Percentiles rank a stretch among this genome's conserved stretches.
phyloP scores from a whole-genome alignment of 2,329 filamentous ascomycete genomes.

The Epichloe festucae region DNA sequence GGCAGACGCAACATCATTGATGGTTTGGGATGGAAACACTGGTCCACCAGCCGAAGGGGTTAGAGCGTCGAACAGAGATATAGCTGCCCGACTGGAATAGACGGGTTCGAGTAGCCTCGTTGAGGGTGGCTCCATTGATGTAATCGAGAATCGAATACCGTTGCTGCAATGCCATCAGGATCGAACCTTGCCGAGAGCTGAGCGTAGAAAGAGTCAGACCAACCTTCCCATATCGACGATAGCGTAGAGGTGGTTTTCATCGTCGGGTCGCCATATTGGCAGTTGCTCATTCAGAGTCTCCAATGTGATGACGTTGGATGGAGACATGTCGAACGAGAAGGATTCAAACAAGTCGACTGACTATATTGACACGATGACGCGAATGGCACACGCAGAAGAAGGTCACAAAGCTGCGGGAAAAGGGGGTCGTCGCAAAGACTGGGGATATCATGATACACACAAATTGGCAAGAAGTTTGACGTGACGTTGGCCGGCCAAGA shows the following conservation, averaged over 20 bases:
- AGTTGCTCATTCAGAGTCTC: slow-evolving; percentile 37
- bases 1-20: slow-evolving; percentile 51
- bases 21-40: slow-evolving; percentile 40
- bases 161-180: slow-evolving; percentile 43
- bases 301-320: slow-evolving; percentile 34
- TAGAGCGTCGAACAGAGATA: slow-evolving; percentile 77
- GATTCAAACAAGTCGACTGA: too few species aligned
- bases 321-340: slow-evolving; percentile 14
- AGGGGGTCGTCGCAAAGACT: background rate
- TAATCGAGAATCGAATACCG: slow-evolving; percentile 85
- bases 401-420: background rate
- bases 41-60: slow-evolving; percentile 33
- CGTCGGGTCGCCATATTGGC: slow-evolving; percentile 33
- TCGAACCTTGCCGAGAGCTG: background rate
- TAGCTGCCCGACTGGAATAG: slow-evolving; percentile 64
- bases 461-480: background rate
- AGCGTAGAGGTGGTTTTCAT: slow-evolving; percentile 38
- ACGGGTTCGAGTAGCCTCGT: slow-evolving; percentile 64
- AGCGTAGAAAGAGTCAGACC: slow-evolving; percentile 4
- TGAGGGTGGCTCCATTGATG: slow-evolving; percentile 58
- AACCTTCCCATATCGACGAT: slow-evolving; percentile 50
- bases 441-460: background rate
- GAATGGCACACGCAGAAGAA: background rate
- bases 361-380: background rate
- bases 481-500: slow-evolving; percentile 1